Conservation (phyloP, 306 rosid species). For the Vigna reflexopilosa region DNA sequence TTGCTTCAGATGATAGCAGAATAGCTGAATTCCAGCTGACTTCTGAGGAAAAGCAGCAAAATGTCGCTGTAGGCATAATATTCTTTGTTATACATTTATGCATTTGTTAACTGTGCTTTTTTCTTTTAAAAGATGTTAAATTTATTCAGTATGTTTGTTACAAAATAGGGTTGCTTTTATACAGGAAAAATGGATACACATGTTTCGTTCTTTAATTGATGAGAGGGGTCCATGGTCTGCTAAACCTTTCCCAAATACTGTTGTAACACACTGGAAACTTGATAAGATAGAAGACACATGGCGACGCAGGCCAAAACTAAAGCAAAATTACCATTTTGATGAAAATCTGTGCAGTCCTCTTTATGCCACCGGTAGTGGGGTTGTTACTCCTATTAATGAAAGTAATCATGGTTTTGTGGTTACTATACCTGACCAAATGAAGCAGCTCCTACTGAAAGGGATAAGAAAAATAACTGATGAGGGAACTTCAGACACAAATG, state of each 20-base stretch:
- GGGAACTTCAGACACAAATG: slow-evolving; percentile 68
- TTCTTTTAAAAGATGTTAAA: slow-evolving; percentile 13
- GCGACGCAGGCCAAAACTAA: slow-evolving; percentile 90
- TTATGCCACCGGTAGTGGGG: slow-evolving; percentile 55
- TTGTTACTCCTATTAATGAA: slow-evolving; percentile 59
- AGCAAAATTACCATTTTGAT: slow-evolving; percentile 90
- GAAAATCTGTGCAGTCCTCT: slow-evolving; percentile 85
- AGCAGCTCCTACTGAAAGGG: slow-evolving; percentile 85
- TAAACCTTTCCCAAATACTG: slow-evolving; percentile 76
- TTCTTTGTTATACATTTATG: slow-evolving; percentile 29
- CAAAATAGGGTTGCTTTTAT: slow-evolving; percentile 43
- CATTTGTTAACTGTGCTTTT: slow-evolving; percentile 8
- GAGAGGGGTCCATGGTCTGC: slow-evolving; percentile 99
- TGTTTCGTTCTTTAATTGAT: slow-evolving; percentile 93
- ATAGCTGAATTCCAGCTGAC: slow-evolving; percentile 86
- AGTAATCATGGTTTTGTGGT: slow-evolving; percentile 72
- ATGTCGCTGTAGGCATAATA: slow-evolving; percentile 69
- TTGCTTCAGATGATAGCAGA: slow-evolving; percentile 79
- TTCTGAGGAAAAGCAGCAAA: slow-evolving; percentile 92
- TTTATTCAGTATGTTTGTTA: slow-evolving; percentile 33
- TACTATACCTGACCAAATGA: slow-evolving; percentile 95
- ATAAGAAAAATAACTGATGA: slow-evolving; percentile 87
- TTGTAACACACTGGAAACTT: slow-evolving; percentile 86
- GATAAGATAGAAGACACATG: slow-evolving; percentile 92
- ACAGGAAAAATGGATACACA: slow-evolving; percentile 98